Evolutionary conservation across 805 yeast genomes (phyloP), one percentile per base, ranked within the genome.

Genomic region (Ogataea ramenticola): DNA sequence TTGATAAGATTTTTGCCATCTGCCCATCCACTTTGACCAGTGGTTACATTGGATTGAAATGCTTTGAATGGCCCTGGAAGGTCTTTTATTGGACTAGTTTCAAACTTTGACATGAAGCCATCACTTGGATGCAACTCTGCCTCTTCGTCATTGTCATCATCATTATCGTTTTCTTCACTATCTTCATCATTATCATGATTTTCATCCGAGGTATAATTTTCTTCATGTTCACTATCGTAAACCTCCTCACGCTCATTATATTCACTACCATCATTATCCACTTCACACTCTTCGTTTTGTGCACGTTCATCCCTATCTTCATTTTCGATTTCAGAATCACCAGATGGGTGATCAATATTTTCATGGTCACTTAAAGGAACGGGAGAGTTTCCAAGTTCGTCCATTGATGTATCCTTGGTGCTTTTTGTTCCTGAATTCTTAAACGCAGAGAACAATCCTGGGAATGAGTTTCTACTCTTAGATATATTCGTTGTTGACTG

Each of bases 1-100:
- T 54, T 46, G 26, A 56, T 54, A 17, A 56, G 34, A 14, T 42
- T 40, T 21, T 52, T 46, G 5, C 54, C 58, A 19, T 52, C 62
- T 1, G 49, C 45, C 61, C 58, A 56, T 7, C 47, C 51, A 27
- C 56, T 52, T 29, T 29, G 32, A 16, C 46, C 12, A 4, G 41
- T 31, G 12, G 32, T 29, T 8, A 29, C n/a, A 29, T 29, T 29
- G 15, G 17, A 20, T 15, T 24, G 14, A 20, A 40, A 32, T n/a
- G 40, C 5, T 29, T 29, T 29, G 12, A 29, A 29, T 4, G 11
- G n/a, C 5, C 32, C n/a, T 29, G 7, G 32, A 9, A 10, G 12
- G 12, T 29, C 32, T 24, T 21, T 43, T 34, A 21, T 34, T 40
- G 37, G 27, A 34, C 26, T 39, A 16, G 32, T 7, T 29, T 21